A percentile compares a stretch with the other conserved stretches of the same genome.
phyloP scores from a whole-genome alignment of 495 filamentous ascomycete genomes.

The Daldinia childiae region DNA sequence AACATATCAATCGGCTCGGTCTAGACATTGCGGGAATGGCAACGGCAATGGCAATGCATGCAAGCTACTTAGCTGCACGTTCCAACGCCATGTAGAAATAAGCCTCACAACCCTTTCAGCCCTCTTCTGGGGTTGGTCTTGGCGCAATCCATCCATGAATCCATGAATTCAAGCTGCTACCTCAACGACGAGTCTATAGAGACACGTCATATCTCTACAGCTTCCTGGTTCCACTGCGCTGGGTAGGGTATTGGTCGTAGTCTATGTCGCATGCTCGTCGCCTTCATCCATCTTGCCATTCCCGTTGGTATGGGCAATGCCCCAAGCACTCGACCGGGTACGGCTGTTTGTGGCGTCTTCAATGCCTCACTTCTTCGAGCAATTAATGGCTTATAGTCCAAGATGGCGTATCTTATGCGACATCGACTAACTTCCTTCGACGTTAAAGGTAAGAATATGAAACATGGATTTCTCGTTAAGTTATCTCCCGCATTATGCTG shows the following conservation, averaged over 20 bases:
- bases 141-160: slow-evolving; percentile 8
- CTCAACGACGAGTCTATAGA: neutral
- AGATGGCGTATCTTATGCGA: neutral
- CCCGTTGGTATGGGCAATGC: neutral
- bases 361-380: neutral
- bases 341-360: neutral
- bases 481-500: neutral
- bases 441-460: slow-evolving; percentile 16
- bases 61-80: neutral
- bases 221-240: slow-evolving; percentile 20
- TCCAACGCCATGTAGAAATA: neutral
- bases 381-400: neutral
- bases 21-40: neutral
- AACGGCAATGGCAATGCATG: slow-evolving; percentile 2
- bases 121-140: slow-evolving; percentile 34
- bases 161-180: neutral
- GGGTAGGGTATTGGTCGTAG: slow-evolving; percentile 10
- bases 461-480: neutral
- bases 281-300: neutral
- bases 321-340: neutral
- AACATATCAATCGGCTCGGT: neutral
- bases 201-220: slow-evolving; percentile 1
- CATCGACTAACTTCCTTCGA: neutral
- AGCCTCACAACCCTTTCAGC: slow-evolving; percentile 19
- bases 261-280: neutral